Evolutionary conservation across 106 monocot species (phyloP).

Genomic region (Phalaenopsis equestris): DNA sequence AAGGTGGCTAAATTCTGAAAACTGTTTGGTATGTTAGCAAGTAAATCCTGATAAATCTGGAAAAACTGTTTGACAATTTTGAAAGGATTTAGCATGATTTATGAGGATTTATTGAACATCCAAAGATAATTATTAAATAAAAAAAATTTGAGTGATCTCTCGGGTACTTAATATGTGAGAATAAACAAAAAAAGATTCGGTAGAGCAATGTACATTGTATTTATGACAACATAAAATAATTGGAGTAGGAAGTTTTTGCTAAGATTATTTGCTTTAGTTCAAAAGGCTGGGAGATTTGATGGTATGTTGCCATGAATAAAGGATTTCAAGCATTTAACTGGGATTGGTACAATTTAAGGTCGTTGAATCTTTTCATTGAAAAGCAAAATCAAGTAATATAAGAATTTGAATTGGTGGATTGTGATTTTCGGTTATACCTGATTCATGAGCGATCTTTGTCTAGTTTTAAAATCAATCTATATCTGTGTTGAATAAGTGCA

Average conservation of each 20-base stretch:
- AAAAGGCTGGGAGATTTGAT: not conserved
- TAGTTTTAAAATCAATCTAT: too few species aligned
- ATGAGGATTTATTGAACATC: too few species aligned
- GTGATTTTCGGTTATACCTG: not conserved
- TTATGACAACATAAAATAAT: not conserved
- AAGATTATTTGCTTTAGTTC: not conserved
- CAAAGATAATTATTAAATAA: too few species aligned
- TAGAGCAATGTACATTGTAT: not conserved
- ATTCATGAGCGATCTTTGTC: too few species aligned
- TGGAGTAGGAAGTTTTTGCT: not conserved
- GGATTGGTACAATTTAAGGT: too few species aligned
- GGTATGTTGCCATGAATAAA: not conserved
- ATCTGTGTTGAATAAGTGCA: not conserved
- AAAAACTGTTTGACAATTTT: too few species aligned
- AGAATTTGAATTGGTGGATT: not conserved
- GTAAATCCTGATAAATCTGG: too few species aligned
- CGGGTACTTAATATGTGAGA: not conserved
- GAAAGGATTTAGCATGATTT: too few species aligned
- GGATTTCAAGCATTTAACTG: not conserved
- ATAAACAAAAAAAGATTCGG: not conserved
- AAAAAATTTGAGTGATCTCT: not conserved
- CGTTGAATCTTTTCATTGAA: not conserved
- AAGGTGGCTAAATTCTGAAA: too few species aligned
- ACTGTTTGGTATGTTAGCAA: too few species aligned
- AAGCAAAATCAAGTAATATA: not conserved